Percentiles rank a stretch among this genome's conserved stretches.
These are phyloP conservation scores for Bonia amplexicaulis DNA, from an alignment of 176 grass and related monocot genomes.

Conservation along the genomic window DNA sequence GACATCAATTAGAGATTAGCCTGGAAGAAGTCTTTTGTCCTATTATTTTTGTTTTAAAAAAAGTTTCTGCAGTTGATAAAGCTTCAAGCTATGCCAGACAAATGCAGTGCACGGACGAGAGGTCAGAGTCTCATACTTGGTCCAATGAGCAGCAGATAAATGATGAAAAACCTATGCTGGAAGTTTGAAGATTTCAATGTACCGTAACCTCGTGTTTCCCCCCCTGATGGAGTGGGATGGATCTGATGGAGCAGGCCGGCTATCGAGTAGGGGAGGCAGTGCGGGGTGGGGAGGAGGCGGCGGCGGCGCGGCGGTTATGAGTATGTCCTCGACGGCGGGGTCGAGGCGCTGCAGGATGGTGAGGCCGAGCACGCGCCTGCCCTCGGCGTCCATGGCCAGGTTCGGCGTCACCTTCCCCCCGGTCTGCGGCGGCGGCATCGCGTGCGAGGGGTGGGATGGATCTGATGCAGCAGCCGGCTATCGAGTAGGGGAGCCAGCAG, in stretches of 20 bases:
- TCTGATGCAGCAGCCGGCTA: no score
- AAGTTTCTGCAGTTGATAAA: not conserved
- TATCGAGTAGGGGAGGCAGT: no score
- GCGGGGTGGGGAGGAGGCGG: no score
- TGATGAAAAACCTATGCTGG: no score
- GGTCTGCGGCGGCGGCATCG: constrained; percentile 35
- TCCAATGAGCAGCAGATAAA: not conserved
- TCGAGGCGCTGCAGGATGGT: constrained; percentile 92
- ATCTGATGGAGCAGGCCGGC: no score
- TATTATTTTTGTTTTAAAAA: not conserved
- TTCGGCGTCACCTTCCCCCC: constrained; percentile 81
- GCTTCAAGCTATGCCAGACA: not conserved
- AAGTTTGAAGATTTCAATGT: no score
- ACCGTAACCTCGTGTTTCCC: no score
- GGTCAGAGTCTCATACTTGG: not conserved
- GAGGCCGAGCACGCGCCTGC: constrained; percentile 73
- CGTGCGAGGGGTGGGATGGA: no score
- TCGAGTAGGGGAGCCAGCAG: no score
- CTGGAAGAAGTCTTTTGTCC: not conserved
- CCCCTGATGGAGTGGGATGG: no score
- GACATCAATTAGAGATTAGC: constrained; percentile 5
- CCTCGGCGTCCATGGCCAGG: constrained; percentile 56
- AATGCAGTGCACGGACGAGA: not conserved
- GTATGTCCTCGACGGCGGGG: constrained; percentile 88
- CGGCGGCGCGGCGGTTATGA: constrained; percentile 86